Conservation (phyloP, 208 protist species). For the Acanthamoeba healyi region DNA sequence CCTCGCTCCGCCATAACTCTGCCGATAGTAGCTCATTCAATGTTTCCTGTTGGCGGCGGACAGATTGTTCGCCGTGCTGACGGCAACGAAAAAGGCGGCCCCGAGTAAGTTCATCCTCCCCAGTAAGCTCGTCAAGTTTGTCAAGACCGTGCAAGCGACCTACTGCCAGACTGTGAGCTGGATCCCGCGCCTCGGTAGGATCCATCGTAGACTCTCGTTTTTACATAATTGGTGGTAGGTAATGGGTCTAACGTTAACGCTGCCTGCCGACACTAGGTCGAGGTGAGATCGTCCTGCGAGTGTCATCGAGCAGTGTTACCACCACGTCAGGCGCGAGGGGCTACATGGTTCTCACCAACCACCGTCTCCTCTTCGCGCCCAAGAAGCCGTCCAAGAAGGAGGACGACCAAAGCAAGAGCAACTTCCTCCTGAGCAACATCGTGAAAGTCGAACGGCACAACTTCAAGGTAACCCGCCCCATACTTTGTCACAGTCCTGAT, state of each 20-base stretch:
- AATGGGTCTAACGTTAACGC: too few relatives aligned
- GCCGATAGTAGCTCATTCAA: too few relatives aligned
- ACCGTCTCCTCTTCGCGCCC: conserved; percentile 32
- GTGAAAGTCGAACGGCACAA: conserved; percentile 41
- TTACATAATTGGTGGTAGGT: too few relatives aligned
- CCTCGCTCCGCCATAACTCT: too few relatives aligned
- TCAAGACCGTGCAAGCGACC: conserved; percentile 32
- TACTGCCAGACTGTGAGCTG: conserved; percentile 24
- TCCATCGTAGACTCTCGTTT: not conserved
- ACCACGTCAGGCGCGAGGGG: conserved; percentile 11
- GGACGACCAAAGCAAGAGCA: not conserved
- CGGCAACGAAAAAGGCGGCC: not conserved
- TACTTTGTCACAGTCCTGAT: not conserved
- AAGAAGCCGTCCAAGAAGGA: conserved; percentile 7
- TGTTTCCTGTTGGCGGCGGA: not conserved
- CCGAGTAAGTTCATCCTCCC: conserved; percentile 18
- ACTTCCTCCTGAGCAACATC: conserved; percentile 20
- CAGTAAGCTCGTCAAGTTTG: conserved; percentile 45
- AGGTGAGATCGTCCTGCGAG: conserved; percentile 25
- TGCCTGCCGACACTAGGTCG: not conserved
- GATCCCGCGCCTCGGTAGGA: not conserved
- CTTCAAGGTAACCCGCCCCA: not conserved
- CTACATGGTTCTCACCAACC: conserved; percentile 32
- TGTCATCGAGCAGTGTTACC: conserved; percentile 46
- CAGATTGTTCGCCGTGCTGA: conserved; percentile 2